These are phyloP conservation scores for Musa balbisiana DNA, from an alignment of 202 grass and related monocot species.

Conservation along the genomic window DNA sequence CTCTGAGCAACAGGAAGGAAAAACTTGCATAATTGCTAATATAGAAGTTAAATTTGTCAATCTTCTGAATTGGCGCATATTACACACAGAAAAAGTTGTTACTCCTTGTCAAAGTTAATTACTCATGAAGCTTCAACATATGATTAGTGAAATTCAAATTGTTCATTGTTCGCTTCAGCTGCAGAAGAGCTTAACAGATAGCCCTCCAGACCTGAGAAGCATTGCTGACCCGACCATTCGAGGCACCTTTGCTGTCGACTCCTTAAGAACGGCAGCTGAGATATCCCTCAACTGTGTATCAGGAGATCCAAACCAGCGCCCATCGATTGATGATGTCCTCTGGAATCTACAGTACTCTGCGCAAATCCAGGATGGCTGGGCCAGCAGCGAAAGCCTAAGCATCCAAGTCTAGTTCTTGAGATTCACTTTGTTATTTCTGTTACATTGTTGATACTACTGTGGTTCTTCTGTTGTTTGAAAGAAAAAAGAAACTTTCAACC, in stretches of 20 bases:
- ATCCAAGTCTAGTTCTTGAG: constrained; percentile 3
- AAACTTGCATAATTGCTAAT: too few species aligned
- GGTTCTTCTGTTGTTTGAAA: neutral
- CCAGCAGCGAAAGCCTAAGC: constrained; percentile 75
- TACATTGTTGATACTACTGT: neutral
- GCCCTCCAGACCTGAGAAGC: constrained; percentile 42
- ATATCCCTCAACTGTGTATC: constrained; percentile 64
- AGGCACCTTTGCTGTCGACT: constrained; percentile 73
- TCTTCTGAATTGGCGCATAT: neutral
- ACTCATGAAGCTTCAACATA: too few species aligned
- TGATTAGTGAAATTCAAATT: neutral
- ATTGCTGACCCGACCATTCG: constrained; percentile 51
- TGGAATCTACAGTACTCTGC: constrained; percentile 95
- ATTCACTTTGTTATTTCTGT: neutral
- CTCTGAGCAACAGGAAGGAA: too few species aligned
- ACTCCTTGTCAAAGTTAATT: too few species aligned
- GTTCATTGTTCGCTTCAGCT: constrained; percentile 27
- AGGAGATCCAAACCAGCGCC: constrained; percentile 32
- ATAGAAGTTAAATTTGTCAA: neutral
- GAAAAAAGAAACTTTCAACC: neutral
- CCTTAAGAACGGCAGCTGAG: constrained; percentile 48
- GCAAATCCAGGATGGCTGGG: constrained; percentile 92
- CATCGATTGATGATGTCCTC: constrained; percentile 72
- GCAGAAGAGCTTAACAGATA: constrained; percentile 39
- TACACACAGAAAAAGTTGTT: too few species aligned